Evolutionary conservation across 805 yeast species (phyloP), one percentile per base, ranked within the genome.

Genomic region (Teunomyces panamensis): DNA sequence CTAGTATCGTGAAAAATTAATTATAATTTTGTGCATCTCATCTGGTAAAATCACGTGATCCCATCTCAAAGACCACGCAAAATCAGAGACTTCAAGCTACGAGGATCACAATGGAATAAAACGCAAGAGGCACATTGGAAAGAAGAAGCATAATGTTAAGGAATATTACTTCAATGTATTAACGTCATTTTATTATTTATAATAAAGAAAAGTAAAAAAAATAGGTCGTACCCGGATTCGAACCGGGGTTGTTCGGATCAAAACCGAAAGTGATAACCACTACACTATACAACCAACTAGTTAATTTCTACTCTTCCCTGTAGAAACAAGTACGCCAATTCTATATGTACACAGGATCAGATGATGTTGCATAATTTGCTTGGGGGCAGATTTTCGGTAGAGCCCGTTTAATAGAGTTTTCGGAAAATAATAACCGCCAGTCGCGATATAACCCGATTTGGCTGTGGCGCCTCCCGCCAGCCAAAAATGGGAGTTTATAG

Each of bases 191-290:
- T 4, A 30, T n/a, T n/a, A 5, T 10, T 30, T n/a, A n/a, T n/a
- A n/a, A 28, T 16, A 13, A 17, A 44, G 36, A 42, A 48, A 41
- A 9, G 16, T 14, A 27, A 29, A 37, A 36, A 36, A 28, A 16
- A 44, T 30, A 81, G 87, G 85, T 81, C 87, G 79, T 80, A 79
- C 87, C 87, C 87, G 86, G 87, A 80, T 80, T 83, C 87, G 87
- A 83, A 83, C 87, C 81, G 86, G 86, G 85, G 87, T 83, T 80
- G 82, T 74, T 68, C 80, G 87, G 87, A 83, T 82, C 87, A 82
- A 78, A 82, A 82, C 86, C 87, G 80, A 80, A 75, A 74, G 87
- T 82, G 86, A 82, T 82, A 80, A 82, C 86, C 86, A 80, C 85
- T 81, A 81, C 86, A 81, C 86, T 80, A 82, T 79, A 80, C 72